Conservation (phyloP, 2,329 filamentous ascomycete genomes). For the Talaromyces verruculosus region DNA sequence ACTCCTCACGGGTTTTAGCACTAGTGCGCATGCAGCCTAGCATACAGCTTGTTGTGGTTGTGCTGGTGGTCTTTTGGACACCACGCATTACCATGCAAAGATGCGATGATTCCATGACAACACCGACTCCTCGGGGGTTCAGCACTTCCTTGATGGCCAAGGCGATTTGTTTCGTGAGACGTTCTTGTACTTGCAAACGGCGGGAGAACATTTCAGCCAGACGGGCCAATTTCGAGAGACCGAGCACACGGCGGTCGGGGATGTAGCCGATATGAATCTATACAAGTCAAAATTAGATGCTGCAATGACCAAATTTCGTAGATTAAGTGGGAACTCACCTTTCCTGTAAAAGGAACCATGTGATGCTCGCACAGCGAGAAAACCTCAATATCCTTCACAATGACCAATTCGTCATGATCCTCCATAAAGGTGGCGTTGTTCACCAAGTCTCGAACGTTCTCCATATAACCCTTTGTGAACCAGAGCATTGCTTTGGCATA, state of each 20-base stretch:
- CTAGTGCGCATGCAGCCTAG: constrained; percentile 92
- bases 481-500: constrained; percentile 95
- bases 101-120: constrained; percentile 96
- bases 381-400: constrained; percentile 95
- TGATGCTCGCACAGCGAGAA: constrained; percentile 97
- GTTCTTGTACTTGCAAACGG: constrained; percentile 91
- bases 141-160: constrained; percentile 90
- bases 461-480: constrained; percentile 95
- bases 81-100: constrained; percentile 99
- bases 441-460: constrained; percentile 87
- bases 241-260: constrained; percentile 84
- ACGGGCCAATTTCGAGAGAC: constrained; percentile 90
- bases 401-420: constrained; percentile 94
- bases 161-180: constrained; percentile 92
- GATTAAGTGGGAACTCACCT: constrained; percentile 57
- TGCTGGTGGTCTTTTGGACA: constrained; percentile 85
- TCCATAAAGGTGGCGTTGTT: constrained; percentile 95
- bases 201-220: constrained; percentile 97
- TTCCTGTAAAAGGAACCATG: constrained; percentile 92
- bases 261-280: constrained; percentile 99
- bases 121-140: constrained; percentile 89
- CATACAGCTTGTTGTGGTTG: constrained; percentile 94
- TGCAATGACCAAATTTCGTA: too few species aligned
- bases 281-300: not conserved
- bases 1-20: constrained; percentile 93